phyloP scores from a whole-genome alignment of 495 filamentous ascomycete species.

The Podospora didyma region DNA sequence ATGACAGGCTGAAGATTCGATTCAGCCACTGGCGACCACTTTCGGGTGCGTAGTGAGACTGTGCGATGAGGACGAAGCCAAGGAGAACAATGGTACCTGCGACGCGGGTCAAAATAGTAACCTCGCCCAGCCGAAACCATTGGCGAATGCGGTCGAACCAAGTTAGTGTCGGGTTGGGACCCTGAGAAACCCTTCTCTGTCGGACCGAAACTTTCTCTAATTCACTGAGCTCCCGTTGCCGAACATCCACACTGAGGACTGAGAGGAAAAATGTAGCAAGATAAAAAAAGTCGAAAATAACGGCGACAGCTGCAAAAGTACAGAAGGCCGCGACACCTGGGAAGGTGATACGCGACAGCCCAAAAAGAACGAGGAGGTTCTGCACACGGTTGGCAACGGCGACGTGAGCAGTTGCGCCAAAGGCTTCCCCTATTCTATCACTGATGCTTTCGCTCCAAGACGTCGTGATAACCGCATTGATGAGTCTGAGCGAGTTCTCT shows the following conservation, averaged over 20 bases:
- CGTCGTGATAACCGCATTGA: constrained; percentile 64
- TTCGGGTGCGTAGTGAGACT: constrained; percentile 62
- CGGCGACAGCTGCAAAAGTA: constrained; percentile 62
- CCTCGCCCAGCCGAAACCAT: constrained; percentile 45
- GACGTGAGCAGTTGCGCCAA: constrained; percentile 64
- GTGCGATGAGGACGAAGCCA: constrained; percentile 56
- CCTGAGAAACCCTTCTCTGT: constrained; percentile 21
- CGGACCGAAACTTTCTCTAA: constrained; percentile 41
- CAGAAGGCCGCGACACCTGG: constrained; percentile 65
- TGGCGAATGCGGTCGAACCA: constrained; percentile 48
- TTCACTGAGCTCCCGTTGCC: constrained; percentile 59
- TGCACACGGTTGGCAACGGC: constrained; percentile 56
- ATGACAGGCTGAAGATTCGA: constrained; percentile 30
- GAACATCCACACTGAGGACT: constrained; percentile 70
- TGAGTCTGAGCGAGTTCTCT: constrained; percentile 68
- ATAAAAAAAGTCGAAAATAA: constrained; percentile 66
- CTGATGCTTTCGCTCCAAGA: constrained; percentile 57
- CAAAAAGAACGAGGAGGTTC: constrained; percentile 54
- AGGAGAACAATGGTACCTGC: constrained; percentile 59
- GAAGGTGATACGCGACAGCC: constrained; percentile 54
- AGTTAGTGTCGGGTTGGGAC: constrained; percentile 25
- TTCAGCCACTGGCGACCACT: constrained; percentile 39
- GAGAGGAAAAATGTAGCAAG: constrained; percentile 69
- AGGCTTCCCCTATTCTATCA: constrained; percentile 58
- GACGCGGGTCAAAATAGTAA: constrained; percentile 54